phyloP scores from a whole-genome alignment of 179 eudicot genomes.

The Heliamphora pulchella region DNA sequence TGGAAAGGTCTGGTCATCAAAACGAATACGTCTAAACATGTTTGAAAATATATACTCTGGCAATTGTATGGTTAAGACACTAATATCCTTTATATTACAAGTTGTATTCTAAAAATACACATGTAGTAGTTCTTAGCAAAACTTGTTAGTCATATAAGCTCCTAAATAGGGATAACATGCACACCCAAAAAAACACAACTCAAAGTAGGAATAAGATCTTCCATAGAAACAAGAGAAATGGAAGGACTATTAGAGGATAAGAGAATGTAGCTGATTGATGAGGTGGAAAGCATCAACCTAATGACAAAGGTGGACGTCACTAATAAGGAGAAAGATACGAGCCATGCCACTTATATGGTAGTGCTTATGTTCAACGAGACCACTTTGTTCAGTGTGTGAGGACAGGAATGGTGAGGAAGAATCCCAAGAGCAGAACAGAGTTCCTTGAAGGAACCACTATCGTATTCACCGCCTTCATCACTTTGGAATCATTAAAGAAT shows the following conservation, averaged over 20 bases:
- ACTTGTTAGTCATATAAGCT: background rate
- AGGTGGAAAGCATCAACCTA: background rate
- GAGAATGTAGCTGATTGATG: background rate
- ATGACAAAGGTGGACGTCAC: background rate
- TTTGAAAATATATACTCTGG: background rate
- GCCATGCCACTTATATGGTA: background rate
- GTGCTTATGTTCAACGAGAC: background rate
- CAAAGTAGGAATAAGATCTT: background rate
- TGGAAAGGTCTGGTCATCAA: background rate
- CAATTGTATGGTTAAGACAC: background rate
- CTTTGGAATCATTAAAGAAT: too few species aligned
- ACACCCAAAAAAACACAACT: background rate
- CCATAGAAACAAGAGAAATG: background rate
- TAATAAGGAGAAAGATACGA: background rate
- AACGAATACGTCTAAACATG: background rate
- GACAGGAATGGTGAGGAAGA: background rate
- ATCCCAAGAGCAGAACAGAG: background rate
- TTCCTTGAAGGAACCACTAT: background rate
- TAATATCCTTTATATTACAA: background rate
- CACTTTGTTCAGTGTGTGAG: constrained; percentile 13
- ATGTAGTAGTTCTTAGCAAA: background rate
- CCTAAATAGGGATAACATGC: constrained; percentile 1
- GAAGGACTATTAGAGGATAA: background rate
- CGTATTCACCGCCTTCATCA: too few species aligned
- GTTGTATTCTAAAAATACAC: background rate